Conservation (phyloP, 805 yeast species). For the Hermanozyma aechmeae region DNA sequence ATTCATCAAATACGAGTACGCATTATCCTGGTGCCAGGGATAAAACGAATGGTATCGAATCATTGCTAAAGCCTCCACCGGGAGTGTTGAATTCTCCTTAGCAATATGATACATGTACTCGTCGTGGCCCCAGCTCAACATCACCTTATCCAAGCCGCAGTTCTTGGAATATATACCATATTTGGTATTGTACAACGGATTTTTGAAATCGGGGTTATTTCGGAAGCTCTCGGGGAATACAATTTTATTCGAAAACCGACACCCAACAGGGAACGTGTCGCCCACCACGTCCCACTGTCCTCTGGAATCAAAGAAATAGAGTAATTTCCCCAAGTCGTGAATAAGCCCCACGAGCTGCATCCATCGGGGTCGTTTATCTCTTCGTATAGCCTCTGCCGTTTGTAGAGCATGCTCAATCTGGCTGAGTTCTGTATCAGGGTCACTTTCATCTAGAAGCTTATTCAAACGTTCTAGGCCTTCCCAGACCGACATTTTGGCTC, state of each 20-base stretch:
- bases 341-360: constrained; percentile 66
- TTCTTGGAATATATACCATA: constrained; percentile 56
- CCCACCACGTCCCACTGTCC: constrained; percentile 83
- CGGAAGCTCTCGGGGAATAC: constrained; percentile 54
- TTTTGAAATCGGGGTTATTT: constrained; percentile 49
- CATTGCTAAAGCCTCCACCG: constrained; percentile 64
- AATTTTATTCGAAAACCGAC: constrained; percentile 49
- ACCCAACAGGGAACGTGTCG: constrained; percentile 71
- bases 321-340: constrained; percentile 61
- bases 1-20: constrained; percentile 56
- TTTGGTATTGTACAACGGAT: constrained; percentile 57
- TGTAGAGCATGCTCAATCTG: constrained; percentile 71
- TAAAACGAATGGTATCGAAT: constrained; percentile 67
- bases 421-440: constrained; percentile 67
- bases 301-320: constrained; percentile 60
- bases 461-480: constrained; percentile 57
- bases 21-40: constrained; percentile 69
- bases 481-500: constrained; percentile 67
- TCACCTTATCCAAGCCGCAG: constrained; percentile 61
- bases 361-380: constrained; percentile 65
- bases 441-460: constrained; percentile 58
- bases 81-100: constrained; percentile 52
- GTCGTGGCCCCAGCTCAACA: constrained; percentile 75
- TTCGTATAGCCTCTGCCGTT: constrained; percentile 65
- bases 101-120: constrained; percentile 72